Evolutionary conservation across 2,329 filamentous ascomycete genomes (phyloP).

Genomic region (Aspergillus sp.): DNA sequence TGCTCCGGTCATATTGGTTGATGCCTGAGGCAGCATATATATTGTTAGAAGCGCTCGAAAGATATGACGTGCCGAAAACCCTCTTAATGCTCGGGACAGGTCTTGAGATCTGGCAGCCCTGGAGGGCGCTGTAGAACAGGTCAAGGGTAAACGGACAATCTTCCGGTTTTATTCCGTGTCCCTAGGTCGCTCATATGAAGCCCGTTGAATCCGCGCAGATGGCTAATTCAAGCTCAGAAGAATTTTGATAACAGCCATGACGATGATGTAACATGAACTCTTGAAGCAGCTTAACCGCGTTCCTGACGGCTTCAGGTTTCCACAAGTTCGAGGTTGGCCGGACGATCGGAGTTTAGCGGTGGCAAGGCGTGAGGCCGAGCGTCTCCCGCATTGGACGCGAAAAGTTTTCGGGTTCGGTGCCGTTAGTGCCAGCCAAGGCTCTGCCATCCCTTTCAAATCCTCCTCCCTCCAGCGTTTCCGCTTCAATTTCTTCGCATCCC

Average conservation of each 20-base stretch:
- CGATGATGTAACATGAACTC: constrained; percentile 6
- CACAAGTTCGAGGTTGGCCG: constrained; percentile 19
- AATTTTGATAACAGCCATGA: not conserved
- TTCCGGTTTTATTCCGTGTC: constrained; percentile 2
- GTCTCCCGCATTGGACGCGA: constrained; percentile 33
- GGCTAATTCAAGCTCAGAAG: not conserved
- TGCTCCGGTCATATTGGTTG: not conserved
- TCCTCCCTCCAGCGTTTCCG: constrained; percentile 21
- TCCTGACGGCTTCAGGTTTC: not conserved
- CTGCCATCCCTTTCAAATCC: constrained; percentile 34
- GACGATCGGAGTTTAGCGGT: constrained; percentile 27
- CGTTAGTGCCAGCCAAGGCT: constrained; percentile 25
- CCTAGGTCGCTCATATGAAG: not conserved
- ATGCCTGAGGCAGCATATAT: constrained; percentile 7
- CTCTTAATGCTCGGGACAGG: not conserved
- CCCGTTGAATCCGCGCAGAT: not conserved
- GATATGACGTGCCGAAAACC: not conserved
- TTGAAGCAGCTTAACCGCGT: not conserved
- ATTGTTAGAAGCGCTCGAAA: not conserved
- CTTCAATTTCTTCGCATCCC: constrained; percentile 21
- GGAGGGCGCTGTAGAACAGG: not conserved
- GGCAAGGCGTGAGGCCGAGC: constrained; percentile 24
- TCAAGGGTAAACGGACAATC: constrained; percentile 1
- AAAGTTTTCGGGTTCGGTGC: constrained; percentile 38
- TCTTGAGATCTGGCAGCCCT: not conserved